These are phyloP conservation scores for Yamadazyma kanchanaburiensis DNA, from an alignment of 1,139 yeast species.

Conservation along the genomic window DNA sequence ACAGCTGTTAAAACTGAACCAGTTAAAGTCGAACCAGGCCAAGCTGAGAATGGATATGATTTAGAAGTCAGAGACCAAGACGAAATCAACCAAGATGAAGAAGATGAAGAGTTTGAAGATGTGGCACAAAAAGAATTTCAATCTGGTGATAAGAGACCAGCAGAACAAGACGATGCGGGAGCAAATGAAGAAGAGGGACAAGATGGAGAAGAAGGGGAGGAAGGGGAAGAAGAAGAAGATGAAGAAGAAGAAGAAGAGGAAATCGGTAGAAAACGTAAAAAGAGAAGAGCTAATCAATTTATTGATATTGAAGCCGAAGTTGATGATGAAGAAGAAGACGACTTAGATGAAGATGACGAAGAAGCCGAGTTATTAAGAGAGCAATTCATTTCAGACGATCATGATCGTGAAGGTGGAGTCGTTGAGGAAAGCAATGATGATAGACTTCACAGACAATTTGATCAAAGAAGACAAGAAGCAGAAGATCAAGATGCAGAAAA, in stretches of 20 bases:
- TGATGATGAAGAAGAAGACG: conserved; percentile 96
- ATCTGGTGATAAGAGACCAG: conserved; percentile 11
- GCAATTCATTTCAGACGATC: conserved; percentile 78
- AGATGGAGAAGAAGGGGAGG: conserved; percentile 55
- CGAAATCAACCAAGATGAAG: conserved; percentile 42
- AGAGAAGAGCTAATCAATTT: conserved; percentile 81
- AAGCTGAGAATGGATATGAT: conserved; percentile 13
- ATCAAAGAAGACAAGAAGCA: conserved; percentile 82
- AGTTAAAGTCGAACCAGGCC: conserved; percentile 3
- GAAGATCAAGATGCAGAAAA: conserved; percentile 96
- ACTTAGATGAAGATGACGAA: conserved; percentile 79
- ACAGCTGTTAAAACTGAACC: conserved; percentile 4
- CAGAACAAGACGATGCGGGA: conserved; percentile 9
- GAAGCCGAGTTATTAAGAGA: conserved; percentile 86
- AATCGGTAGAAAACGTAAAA: conserved; percentile 52
- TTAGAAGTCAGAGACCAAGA: conserved; percentile 36
- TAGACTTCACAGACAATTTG: conserved; percentile 86
- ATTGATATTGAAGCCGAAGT: conserved; percentile 99
- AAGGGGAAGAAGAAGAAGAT: conserved; percentile 58
- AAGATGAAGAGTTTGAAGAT: conserved; percentile 8
- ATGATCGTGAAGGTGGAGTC: conserved; percentile 44
- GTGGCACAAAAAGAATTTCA: conserved; percentile 6
- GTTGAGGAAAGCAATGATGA: conserved; percentile 48
- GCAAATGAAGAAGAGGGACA: conserved; percentile 12
- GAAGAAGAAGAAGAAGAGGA: conserved; percentile 48